Conservation (phyloP, 2,329 filamentous ascomycete genomes). For the Gremmenia infestans region DNA sequence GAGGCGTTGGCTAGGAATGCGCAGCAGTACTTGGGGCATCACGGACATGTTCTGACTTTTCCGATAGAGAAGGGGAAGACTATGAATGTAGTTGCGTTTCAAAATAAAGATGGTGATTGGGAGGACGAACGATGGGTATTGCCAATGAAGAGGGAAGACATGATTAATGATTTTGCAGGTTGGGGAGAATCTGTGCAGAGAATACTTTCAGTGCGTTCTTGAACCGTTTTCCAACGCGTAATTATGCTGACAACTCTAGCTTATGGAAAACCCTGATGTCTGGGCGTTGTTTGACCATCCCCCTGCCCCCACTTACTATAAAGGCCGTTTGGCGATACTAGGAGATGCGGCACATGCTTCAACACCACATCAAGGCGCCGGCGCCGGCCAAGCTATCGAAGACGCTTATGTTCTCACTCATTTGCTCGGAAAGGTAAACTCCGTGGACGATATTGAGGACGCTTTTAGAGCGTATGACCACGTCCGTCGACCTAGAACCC, state of each 20-base stretch:
- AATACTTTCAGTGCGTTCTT: slow-evolving; percentile 28
- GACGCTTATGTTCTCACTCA: slow-evolving; percentile 42
- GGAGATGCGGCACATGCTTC: slow-evolving; percentile 62
- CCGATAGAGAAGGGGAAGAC: slow-evolving; percentile 51
- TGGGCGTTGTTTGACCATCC: slow-evolving; percentile 46
- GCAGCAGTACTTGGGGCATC: slow-evolving; percentile 44
- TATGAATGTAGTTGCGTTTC: slow-evolving; percentile 46
- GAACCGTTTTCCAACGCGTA: no score
- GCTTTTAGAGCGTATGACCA: slow-evolving; percentile 49
- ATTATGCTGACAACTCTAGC: slow-evolving; percentile 21
- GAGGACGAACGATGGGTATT: slow-evolving; percentile 36
- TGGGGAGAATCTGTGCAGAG: slow-evolving; percentile 35
- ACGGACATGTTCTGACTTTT: slow-evolving; percentile 56
- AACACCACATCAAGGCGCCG: slow-evolving; percentile 55
- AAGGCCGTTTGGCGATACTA: slow-evolving; percentile 43
- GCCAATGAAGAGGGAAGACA: slow-evolving; percentile 33
- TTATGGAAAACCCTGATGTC: slow-evolving; percentile 42
- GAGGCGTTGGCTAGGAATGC: slow-evolving; percentile 43
- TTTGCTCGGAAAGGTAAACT: slow-evolving; percentile 40
- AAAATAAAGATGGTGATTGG: slow-evolving; percentile 33
- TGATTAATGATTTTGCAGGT: slow-evolving; percentile 34
- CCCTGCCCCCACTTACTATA: slow-evolving; percentile 38
- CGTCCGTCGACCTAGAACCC: slow-evolving; percentile 36
- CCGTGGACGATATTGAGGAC: slow-evolving; percentile 33
- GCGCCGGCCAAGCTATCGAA: slow-evolving; percentile 53